Percentiles rank a stretch among this genome's conserved stretches.
These are phyloP conservation scores for Blastobotrys malaysiensis DNA, from an alignment of 1,139 yeast genomes.

Conservation along the genomic window DNA sequence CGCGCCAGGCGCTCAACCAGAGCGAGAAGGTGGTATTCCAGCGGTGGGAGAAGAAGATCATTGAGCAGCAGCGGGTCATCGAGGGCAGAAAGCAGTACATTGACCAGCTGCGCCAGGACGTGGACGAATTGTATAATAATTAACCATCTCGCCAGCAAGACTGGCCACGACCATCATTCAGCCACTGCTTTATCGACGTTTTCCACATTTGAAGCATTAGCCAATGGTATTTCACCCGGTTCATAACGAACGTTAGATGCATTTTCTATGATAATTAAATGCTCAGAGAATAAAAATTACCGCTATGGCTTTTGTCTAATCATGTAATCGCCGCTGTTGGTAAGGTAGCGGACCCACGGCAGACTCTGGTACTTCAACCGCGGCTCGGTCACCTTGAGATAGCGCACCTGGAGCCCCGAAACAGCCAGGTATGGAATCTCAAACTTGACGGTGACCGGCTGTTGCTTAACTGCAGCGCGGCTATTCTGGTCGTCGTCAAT, in stretches of 20 bases:
- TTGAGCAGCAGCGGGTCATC: slow-evolving; percentile 23
- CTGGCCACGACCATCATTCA: too few species aligned
- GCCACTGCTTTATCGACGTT: too few species aligned
- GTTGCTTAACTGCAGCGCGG: slow-evolving; percentile 10
- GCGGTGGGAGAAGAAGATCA: slow-evolving; percentile 32
- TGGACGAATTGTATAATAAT: slow-evolving; percentile 6
- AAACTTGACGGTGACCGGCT: slow-evolving; percentile 61
- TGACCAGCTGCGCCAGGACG: slow-evolving; percentile 15
- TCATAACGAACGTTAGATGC: too few species aligned
- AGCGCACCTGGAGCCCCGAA: slow-evolving; percentile 89
- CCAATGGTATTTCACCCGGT: too few species aligned
- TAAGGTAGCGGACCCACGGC: slow-evolving; percentile 91
- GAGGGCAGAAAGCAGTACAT: slow-evolving; percentile 21
- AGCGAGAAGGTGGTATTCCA: slow-evolving; percentile 26
- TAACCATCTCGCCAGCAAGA: too few species aligned
- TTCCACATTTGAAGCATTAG: slow-evolving; percentile 1
- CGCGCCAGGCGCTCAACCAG: slow-evolving; percentile 18
- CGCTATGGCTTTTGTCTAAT: slow-evolving; percentile 41
- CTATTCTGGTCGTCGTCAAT: slow-evolving; percentile 39
- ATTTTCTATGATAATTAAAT: too few species aligned
- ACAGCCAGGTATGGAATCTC: slow-evolving; percentile 95
- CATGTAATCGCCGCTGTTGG: slow-evolving; percentile 86
- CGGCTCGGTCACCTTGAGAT: slow-evolving; percentile 82
- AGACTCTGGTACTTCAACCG: slow-evolving; percentile 80
- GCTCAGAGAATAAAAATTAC: not conserved